Evolutionary conservation across 768 basidiomycete species (phyloP).

Genomic region (Leccinum uliginosum): DNA sequence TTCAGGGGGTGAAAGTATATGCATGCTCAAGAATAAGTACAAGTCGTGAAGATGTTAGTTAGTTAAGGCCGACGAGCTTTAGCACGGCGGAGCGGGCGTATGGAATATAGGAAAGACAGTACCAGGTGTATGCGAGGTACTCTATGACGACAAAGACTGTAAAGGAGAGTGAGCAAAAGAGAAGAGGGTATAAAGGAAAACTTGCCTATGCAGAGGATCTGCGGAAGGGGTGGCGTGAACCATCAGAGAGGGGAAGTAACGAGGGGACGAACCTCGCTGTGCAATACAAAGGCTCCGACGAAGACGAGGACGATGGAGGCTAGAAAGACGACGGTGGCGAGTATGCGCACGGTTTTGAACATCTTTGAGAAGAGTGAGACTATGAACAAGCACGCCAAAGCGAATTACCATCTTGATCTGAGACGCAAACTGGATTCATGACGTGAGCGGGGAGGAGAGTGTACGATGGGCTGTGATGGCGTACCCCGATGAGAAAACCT

Average conservation of each 20-base stretch:
- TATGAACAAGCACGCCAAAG: not conserved
- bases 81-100: constrained; percentile 77
- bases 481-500: constrained; percentile 85
- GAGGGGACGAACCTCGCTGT: constrained; percentile 50
- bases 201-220: constrained; percentile 68
- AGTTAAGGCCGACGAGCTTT: constrained; percentile 50
- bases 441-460: not conserved
- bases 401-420: constrained; percentile 72
- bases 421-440: constrained; percentile 54
- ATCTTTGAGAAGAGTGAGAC: constrained; percentile 48
- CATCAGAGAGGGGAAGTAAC: not conserved
- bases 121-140: constrained; percentile 91
- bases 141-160: constrained; percentile 88
- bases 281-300: constrained; percentile 76
- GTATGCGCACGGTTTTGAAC: constrained; percentile 90
- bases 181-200: not conserved
- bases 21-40: not conserved
- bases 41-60: not conserved
- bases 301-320: constrained; percentile 80
- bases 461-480: constrained; percentile 27
- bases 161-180: not conserved
- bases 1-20: constrained; percentile 52
- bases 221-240: not conserved
- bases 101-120: constrained; percentile 83
- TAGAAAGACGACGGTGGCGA: constrained; percentile 76